Base-by-base conservation (phyloP, 2,329 filamentous ascomycete genomes). In the Emergomyces orientalis region DNA sequence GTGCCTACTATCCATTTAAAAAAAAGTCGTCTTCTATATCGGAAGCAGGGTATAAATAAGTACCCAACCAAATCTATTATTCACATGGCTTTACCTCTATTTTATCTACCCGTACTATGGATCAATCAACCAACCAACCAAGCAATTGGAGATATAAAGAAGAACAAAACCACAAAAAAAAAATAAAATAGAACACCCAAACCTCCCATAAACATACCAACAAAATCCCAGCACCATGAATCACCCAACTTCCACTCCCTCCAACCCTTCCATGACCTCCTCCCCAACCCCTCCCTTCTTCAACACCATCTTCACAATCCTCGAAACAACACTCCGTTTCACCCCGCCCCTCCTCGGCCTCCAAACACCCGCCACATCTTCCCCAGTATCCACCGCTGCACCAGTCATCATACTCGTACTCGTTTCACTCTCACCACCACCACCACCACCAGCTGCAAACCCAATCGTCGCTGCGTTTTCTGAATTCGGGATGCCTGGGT, bases 321-420 rank as follows among this genome's bases (percentile, higher is more conserved):
- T 81, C 60, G 86, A 83, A 67, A 97, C 77, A 22, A 94, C 79
- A 4, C 77, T 80, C 69, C 91, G 84, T 78, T 89, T 91, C 45
- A 93, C 86, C 1, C 93, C 93, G 47, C 93, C 93, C 39, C 91
- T 77, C 39, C 90, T 89, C 47, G 92, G 88, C 70, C 85, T 89
- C 93, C 93, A 97, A 34, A 96, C 90, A 1, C 90, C 88, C 64
- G 79, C 72, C 27, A 78, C 74, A 3, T 88, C 86, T 37, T 83
- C 77, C 62, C 84, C 80, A 51, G 84, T 84, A 64, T 86, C 81
- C n/a, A 61, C 45, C 47, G 75, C 73, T 22, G 78, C 72, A 63
- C 75, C 77, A 19, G 77, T 69, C 54, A 76, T 74, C 3, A 75
- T 71, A 41, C 79, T 76, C 63, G 77, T 77, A 57, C 78, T 77